Base-by-base conservation (phyloP, 169 alveolate species). In the Eimeria brunetti region DNA sequence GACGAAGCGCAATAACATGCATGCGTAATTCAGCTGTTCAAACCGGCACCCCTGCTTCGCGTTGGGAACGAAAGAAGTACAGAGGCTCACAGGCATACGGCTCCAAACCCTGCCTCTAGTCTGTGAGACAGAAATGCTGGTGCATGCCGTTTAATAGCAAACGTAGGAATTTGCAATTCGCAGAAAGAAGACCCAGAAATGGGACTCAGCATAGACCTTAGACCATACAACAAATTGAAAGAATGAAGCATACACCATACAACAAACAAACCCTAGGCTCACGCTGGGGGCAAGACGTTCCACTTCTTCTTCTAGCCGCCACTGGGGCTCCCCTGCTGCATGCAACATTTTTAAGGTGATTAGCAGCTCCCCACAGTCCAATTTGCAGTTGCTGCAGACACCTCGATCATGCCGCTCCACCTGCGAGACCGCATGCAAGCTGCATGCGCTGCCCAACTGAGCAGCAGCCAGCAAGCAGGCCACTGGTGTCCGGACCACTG, bases 291-390 rank as follows among this genome's bases (percentile, higher is more conserved):
- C 92, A 38, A 56, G 81, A 33, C 92, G 92, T 9, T 22, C 62
- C 11, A 85, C 58, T 62, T 85, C 92, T 46, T 85, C 92, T 80
- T 85, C 92, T 38, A 85, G 60, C 44, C 92, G 76, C 92, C 92
- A 85, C 92, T 85, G 92, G 41, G 92, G 92, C 46, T 85, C 78
- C 16, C 92, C 92, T 62, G 92, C 92, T 85, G 92, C 81, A 62
- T 85, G 92, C 92, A 85, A 41, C 81, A 85, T 58, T 85, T 60
- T 85, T 18, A 85, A 53, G 30, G 92, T 62, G 44, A 58, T 62
- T 27, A 85, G 64, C 92, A 85, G 14, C 30, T 85, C 92, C 49
- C 92, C 80, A 71, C 92, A 85, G 53, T 85, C 92, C 69, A 85
- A 62, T 27, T 81, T 71, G 69, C 92, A 85, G 20, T 58, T 69